Percentiles rank a stretch among this genome's conserved stretches.
These are phyloP conservation scores for Fragaria nilgerrensis DNA, from an alignment of 306 rosid genomes.

Conservation along the genomic window DNA sequence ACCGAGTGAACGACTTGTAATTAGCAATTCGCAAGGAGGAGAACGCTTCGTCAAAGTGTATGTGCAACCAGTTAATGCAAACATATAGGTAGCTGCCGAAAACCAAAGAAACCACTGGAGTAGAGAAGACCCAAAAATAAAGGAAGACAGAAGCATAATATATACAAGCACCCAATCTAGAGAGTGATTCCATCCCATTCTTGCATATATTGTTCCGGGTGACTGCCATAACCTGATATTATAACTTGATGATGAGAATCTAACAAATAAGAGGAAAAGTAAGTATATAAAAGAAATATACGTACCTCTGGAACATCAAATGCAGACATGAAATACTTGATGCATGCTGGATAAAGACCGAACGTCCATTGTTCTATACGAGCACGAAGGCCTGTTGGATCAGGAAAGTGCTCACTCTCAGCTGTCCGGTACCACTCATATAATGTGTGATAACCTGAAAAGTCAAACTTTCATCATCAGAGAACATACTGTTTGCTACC, in stretches of 20 bases:
- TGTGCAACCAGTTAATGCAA: constrained; percentile 92
- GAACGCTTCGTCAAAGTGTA: constrained; percentile 98
- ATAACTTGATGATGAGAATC: constrained; percentile 12
- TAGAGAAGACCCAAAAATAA: constrained; percentile 92
- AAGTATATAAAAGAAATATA: constrained; percentile 10
- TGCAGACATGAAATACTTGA: constrained; percentile 93
- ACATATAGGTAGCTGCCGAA: constrained; percentile 91
- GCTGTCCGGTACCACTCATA: constrained; percentile 82
- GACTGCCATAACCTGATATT: constrained; percentile 91
- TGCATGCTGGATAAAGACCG: constrained; percentile 97
- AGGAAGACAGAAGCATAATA: constrained; percentile 92
- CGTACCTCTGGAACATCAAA: constrained; percentile 98
- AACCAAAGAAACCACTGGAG: constrained; percentile 89
- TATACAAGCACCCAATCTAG: constrained; percentile 69
- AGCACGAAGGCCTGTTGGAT: constrained; percentile 96
- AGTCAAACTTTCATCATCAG: constrained; percentile 11
- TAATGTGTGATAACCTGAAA: constrained; percentile 86
- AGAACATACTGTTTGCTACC: not conserved
- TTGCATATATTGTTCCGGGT: constrained; percentile 81
- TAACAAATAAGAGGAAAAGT: constrained; percentile 8
- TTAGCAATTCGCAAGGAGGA: constrained; percentile 94
- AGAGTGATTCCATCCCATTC: constrained; percentile 75
- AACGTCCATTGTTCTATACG: constrained; percentile 95
- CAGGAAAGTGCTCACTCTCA: constrained; percentile 96
- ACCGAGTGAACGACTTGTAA: constrained; percentile 87